These are phyloP conservation scores for Globisporangium cylindrosporum DNA, from an alignment of 352 stramenopile species.

Conservation along the genomic window DNA sequence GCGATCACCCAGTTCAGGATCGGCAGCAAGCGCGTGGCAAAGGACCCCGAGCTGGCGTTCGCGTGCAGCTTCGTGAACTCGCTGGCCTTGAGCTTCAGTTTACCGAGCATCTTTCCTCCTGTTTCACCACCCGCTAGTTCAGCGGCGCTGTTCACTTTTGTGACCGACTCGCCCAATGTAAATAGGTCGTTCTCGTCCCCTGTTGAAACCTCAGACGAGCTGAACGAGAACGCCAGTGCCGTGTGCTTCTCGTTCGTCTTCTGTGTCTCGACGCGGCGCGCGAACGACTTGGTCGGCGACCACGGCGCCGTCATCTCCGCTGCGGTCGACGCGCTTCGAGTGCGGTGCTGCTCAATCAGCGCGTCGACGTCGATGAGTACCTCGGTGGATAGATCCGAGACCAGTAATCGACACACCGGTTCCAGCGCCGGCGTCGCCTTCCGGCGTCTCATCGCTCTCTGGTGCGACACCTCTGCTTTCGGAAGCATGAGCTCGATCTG, in stretches of 20 bases:
- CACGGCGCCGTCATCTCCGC: slow-evolving; percentile 34
- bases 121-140: neutral
- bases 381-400: slow-evolving; percentile 50
- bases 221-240: slow-evolving; percentile 31
- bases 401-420: slow-evolving; percentile 34
- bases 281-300: slow-evolving; percentile 32
- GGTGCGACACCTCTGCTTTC: neutral
- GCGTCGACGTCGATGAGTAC: slow-evolving; percentile 60
- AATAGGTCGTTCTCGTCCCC: slow-evolving; percentile 14
- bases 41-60: slow-evolving; percentile 46
- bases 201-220: neutral
- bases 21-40: slow-evolving; percentile 40
- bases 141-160: slow-evolving; percentile 12
- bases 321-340: slow-evolving; percentile 27
- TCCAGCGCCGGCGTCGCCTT: slow-evolving; percentile 21
- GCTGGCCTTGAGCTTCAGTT: slow-evolving; percentile 38
- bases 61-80: slow-evolving; percentile 70
- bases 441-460: slow-evolving; percentile 5
- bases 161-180: neutral
- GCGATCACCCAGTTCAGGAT: slow-evolving; percentile 44
- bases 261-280: slow-evolving; percentile 24
- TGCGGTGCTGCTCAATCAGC: slow-evolving; percentile 41
- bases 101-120: slow-evolving; percentile 10
- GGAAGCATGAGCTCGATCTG: slow-evolving; percentile 60
- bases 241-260: slow-evolving; percentile 33